phyloP scores from a whole-genome alignment of 2,329 filamentous ascomycete species.

The Colletotrichum sojae region DNA sequence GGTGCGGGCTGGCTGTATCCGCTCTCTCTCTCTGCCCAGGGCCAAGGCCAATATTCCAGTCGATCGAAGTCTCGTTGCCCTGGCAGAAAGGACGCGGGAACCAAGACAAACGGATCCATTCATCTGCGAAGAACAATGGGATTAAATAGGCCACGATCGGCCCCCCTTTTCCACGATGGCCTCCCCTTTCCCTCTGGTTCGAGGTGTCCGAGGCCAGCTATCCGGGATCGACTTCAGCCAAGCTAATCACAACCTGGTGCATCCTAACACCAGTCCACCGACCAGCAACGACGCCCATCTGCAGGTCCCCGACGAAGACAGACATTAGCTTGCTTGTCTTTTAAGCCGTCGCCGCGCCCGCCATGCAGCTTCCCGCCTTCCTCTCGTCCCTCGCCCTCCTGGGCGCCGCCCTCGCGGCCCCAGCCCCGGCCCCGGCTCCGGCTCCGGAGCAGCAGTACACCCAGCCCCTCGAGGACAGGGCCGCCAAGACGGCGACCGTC shows the following conservation, averaged over 20 bases:
- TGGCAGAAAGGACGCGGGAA: not conserved
- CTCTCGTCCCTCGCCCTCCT: conserved; percentile 34
- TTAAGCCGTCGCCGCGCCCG: not conserved
- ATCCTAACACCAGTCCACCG: not conserved
- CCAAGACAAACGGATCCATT: not conserved
- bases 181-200: not conserved
- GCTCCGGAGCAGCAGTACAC: not conserved
- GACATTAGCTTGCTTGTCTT: not conserved
- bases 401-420: conserved; percentile 27
- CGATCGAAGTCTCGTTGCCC: not conserved
- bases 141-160: conserved; percentile 27
- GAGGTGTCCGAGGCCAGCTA: conserved; percentile 20
- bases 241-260: conserved; percentile 20
- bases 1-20: conserved; percentile 22
- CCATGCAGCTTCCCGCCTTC: conserved; percentile 31
- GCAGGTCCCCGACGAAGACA: not conserved
- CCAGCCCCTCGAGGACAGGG: conserved; percentile 34
- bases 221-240: conserved; percentile 27
- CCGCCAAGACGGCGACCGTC: conserved; percentile 35
- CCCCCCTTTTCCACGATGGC: conserved; percentile 12
- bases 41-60: not conserved
- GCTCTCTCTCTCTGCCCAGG: conserved; percentile 6
- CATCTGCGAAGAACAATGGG: not conserved
- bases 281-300: not conserved
- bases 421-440: not conserved